phyloP scores from a whole-genome alignment of 352 stramenopile genomes.

The Pythium aphanidermatum region DNA sequence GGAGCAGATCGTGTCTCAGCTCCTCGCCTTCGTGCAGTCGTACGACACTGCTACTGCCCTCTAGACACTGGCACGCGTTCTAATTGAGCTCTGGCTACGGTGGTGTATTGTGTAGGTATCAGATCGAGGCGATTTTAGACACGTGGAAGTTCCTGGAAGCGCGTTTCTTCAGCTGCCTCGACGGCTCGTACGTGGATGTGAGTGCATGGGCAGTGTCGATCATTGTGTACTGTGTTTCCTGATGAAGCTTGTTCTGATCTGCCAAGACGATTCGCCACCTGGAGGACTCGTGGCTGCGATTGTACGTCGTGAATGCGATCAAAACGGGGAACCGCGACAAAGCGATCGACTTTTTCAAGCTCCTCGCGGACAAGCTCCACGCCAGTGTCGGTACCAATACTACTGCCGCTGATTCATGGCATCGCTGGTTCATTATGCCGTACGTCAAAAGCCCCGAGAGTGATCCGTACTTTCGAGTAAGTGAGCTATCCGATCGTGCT shows the following conservation, averaged over 20 bases:
- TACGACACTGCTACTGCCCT: conserved; percentile 9
- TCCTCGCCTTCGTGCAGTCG: conserved; percentile 57
- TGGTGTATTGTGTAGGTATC: conserved; percentile 35
- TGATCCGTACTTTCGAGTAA: conserved; percentile 62
- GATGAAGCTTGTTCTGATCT: no score
- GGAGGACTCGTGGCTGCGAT: conserved; percentile 54
- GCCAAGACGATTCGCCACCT: conserved; percentile 70
- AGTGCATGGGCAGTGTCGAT: no score
- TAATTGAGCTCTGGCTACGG: no score
- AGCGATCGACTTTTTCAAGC: conserved; percentile 68
- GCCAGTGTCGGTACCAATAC: conserved; percentile 25
- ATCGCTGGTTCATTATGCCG: conserved; percentile 77
- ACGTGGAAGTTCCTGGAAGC: conserved; percentile 76
- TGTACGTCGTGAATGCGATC: conserved; percentile 76
- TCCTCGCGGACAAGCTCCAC: conserved; percentile 58
- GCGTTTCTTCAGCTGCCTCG: conserved; percentile 74
- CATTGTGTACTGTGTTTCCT: no score
- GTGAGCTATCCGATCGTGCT: neutral
- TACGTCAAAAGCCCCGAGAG: conserved; percentile 69
- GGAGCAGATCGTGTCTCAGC: conserved; percentile 65
- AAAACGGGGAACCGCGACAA: conserved; percentile 66
- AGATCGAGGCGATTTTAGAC: conserved; percentile 70
- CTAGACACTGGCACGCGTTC: neutral
- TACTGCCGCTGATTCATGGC: conserved; percentile 52
- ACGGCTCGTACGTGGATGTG: conserved; percentile 64